Conservation (phyloP, 768 basidiomycete species). For the Steccherinum ochraceum region DNA sequence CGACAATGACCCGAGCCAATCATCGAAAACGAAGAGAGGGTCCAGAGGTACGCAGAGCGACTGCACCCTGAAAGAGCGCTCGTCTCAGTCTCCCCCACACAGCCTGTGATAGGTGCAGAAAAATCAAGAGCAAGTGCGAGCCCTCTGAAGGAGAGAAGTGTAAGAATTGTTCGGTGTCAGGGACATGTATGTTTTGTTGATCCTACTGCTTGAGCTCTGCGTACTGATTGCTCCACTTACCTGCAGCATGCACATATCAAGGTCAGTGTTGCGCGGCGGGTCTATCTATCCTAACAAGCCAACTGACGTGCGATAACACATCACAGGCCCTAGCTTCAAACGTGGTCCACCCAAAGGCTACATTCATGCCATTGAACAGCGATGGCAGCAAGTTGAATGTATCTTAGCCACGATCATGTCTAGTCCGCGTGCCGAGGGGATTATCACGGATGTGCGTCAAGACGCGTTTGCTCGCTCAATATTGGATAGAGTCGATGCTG, state of each 20-base stretch:
- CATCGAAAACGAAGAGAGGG: constrained; percentile 16
- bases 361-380: constrained; percentile 86
- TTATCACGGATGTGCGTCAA: constrained; percentile 58
- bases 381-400: constrained; percentile 90
- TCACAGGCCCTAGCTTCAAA: constrained; percentile 67
- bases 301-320: background rate
- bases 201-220: background rate
- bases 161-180: constrained; percentile 47
- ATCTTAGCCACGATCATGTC: constrained; percentile 78
- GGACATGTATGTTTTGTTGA: constrained; percentile 16
- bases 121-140: constrained; percentile 86
- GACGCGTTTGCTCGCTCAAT: constrained; percentile 78
- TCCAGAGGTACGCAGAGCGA: constrained; percentile 13
- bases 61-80: background rate
- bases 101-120: constrained; percentile 87
- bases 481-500: constrained; percentile 66
- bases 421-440: constrained; percentile 54
- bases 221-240: constrained; percentile 9
- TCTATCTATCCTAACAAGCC: constrained; percentile 16
- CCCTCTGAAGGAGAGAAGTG: constrained; percentile 61
- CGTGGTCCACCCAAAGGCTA: constrained; percentile 88
- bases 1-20: constrained; percentile 13
- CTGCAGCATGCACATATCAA: constrained; percentile 43
- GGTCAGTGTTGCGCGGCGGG: constrained; percentile 44
- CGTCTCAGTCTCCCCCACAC: background rate